Evolutionary conservation across 805 yeast species (phyloP), one percentile per base, ranked within the genome.

Genomic region (Cyberlindnera amylophila): DNA sequence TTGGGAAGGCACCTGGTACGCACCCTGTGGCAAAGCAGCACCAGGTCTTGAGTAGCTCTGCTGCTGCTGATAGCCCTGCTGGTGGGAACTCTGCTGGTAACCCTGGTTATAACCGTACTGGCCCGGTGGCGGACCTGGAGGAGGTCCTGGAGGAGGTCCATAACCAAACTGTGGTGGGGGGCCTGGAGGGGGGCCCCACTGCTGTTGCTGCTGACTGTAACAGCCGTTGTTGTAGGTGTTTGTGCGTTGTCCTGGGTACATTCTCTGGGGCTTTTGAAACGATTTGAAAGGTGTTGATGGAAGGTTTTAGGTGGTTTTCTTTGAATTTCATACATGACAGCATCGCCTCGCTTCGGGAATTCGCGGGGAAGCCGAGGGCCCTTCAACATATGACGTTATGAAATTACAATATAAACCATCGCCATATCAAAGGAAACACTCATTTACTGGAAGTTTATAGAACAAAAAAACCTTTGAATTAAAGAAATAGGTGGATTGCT

Each of bases 201-300:
- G 24, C 24, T 21, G 24, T 26, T 42, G 37, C 31, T 42, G 31
- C 34, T 17, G 36, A 31, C 33, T n/a, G 34, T 14, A 6, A 15
- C 31, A 36, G 30, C 36, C 34, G 26, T 32, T 34, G 36, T 21
- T 36, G 27, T 44, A 44, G 9, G 41, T 39, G 36, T 34, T 32
- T 4, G 30, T 32, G 8, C 37, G 36, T 26, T 46, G 52, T 24
- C 53, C 53, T 34, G 55, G 55, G 27, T 39, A 51, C 55, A 51
- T 51, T 4, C 15, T 32, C n/a, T n/a, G n/a, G n/a, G n/a, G n/a
- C n/a, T n/a, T n/a, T n/a, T n/a, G n/a, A n/a, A n/a, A n/a, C n/a
- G n/a, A n/a, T n/a, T n/a, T n/a, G n/a, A n/a, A n/a, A n/a, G n/a
- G n/a, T n/a, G n/a, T n/a, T n/a, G n/a, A n/a, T n/a, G n/a, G n/a